Conservation (phyloP, 345 rosid species). For the Durio zibethinus region DNA sequence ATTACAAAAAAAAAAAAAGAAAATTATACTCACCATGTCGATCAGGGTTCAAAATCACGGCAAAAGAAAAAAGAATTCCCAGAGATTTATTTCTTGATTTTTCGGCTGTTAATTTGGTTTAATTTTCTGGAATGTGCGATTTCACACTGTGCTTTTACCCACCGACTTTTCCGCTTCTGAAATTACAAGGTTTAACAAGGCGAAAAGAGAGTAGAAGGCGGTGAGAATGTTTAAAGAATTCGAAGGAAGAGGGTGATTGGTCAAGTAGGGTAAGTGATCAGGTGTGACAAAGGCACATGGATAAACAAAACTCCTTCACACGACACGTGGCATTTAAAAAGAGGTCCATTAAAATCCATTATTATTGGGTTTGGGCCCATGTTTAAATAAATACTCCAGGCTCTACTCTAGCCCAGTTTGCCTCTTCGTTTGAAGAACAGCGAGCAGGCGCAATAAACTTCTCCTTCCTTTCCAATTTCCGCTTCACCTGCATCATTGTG, state of each 20-base stretch:
- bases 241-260: not conserved
- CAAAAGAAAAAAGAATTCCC: not conserved
- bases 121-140: not conserved
- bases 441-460: not conserved
- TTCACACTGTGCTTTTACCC: not conserved
- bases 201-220: not conserved
- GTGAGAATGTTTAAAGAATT: not conserved
- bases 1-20: not conserved
- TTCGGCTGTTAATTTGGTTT: not conserved
- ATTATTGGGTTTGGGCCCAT: not conserved
- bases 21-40: slow-evolving; percentile 9
- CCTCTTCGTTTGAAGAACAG: not conserved
- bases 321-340: not conserved
- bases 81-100: not conserved
- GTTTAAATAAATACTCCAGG: not conserved
- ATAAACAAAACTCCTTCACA: not conserved
- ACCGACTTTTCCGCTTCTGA: not conserved
- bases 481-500: not conserved
- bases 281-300: not conserved
- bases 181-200: not conserved
- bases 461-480: not conserved
- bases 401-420: not conserved
- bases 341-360: not conserved
- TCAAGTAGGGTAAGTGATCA: not conserved
- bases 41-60: not conserved